Base-by-base conservation (phyloP, 257 asterid species). In the Misopates orontium region DNA sequence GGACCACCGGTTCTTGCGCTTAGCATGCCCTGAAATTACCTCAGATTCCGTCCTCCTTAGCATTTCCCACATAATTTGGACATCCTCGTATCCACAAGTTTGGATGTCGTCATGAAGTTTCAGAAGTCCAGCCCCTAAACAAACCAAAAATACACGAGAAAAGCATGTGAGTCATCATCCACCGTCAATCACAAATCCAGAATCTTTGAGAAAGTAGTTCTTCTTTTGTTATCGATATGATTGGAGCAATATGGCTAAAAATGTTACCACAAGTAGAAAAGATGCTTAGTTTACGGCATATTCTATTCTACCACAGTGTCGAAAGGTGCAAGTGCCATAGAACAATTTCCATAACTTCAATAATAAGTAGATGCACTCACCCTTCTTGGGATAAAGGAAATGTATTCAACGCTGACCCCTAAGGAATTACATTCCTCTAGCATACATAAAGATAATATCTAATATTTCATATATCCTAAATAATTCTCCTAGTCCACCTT, bases 41-140 rank as follows among this genome's bases (percentile, higher is more conserved):
- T 77, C 77, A 10, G 86, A 57, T 42, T 90, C 96, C 0, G 86
- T 76, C 75, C 69, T 78, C 41, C 86, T 81, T 62, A 93, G 80
- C 97, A 93, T 93, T 62, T 90, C 95, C 99, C 99, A 93, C 99
- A 93, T 93, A 45, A 90, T 90, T 57, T 82, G 96, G 64, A 90
- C 95, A 57, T 93, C 99, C 83, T 87, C 92, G 28, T 93, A 93
- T 1, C 96, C 99, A 75, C 99, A 93, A 0, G 96, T 90, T 68
- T 93, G 95, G 64, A 93, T 87, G 73, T 93, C 97, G 14, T 93
- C 88, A 6, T 60, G 94, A 4, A 93, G 97, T 65, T 93, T 93
- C 90, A 90, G 70, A 70, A 90, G 94, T 41, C 90, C 94, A 0
- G 55, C 91, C 9, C 94, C 97, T 92, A 73, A 60, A 75, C 19